Conservation (phyloP, 176 grass and related monocot species). For the Hsuehochloa calcarea region DNA sequence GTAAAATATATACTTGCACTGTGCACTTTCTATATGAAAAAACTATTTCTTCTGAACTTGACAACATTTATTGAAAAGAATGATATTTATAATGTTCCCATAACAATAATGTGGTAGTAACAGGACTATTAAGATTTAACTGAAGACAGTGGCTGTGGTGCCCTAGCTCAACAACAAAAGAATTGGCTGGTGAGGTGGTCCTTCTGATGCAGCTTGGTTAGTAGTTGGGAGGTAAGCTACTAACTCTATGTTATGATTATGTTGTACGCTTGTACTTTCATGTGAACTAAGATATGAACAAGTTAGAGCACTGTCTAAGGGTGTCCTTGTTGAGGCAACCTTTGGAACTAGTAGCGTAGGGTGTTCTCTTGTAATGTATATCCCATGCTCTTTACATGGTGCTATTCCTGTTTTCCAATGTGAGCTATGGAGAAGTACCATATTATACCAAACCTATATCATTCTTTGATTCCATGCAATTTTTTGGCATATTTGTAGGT, state of each 20-base stretch:
- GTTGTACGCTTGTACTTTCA: constrained; percentile 6
- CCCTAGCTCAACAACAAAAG: not conserved
- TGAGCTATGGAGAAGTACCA: no score
- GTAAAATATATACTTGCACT: not conserved
- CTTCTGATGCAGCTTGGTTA: constrained; percentile 22
- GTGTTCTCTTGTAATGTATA: not conserved
- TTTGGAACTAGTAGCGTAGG: not conserved
- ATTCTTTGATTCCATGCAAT: no score
- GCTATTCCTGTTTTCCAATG: no score
- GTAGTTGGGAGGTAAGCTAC: constrained; percentile 37
- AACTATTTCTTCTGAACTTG: not conserved
- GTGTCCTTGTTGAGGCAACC: not conserved
- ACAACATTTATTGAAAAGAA: not conserved
- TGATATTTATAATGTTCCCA: not conserved
- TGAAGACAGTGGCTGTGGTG: not conserved
- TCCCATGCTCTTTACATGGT: not conserved
- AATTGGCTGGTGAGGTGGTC: constrained; percentile 20
- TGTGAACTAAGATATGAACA: not conserved
- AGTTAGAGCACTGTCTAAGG: not conserved
- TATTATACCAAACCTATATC: no score
- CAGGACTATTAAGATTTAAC: not conserved
- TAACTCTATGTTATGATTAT: constrained; percentile 20
- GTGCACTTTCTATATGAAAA: not conserved
- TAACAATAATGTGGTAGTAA: not conserved
- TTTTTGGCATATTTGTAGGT: no score